These are phyloP conservation scores for Coemansia sp. DNA, from an alignment of 192 early-diverging fungal species.

Conservation along the genomic window DNA sequence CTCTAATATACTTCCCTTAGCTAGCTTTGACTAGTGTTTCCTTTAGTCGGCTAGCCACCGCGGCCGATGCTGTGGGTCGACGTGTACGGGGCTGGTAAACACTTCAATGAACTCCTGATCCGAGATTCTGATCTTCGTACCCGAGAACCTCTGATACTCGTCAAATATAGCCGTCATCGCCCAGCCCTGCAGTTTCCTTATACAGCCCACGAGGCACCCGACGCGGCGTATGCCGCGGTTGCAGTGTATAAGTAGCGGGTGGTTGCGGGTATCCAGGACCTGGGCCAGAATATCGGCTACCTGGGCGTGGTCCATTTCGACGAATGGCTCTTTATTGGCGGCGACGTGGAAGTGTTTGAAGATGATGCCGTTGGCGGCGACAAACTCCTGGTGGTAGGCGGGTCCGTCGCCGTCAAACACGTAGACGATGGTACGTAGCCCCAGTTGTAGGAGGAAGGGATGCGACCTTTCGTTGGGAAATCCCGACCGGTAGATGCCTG, in stretches of 20 bases:
- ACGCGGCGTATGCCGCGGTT: slow-evolving; percentile 93
- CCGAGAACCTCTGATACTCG: slow-evolving; percentile 94
- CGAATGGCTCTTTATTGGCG: slow-evolving; percentile 78
- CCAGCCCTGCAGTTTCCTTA: slow-evolving; percentile 94
- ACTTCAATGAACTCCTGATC: slow-evolving; percentile 86
- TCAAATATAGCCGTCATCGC: slow-evolving; percentile 96
- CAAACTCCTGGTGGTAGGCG: slow-evolving; percentile 65
- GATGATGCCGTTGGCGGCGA: slow-evolving; percentile 69
- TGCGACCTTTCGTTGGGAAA: slow-evolving; percentile 91
- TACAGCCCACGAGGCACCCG: slow-evolving; percentile 91
- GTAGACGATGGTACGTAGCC: slow-evolving; percentile 86
- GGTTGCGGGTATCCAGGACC: slow-evolving; percentile 47
- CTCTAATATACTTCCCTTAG: no score
- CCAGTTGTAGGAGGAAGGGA: slow-evolving; percentile 83
- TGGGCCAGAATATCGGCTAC: slow-evolving; percentile 35
- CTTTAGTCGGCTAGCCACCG: slow-evolving; percentile 25
- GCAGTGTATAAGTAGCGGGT: slow-evolving; percentile 85
- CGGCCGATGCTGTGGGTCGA: slow-evolving; percentile 14
- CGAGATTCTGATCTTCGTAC: slow-evolving; percentile 81
- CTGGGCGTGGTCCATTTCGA: slow-evolving; percentile 36
- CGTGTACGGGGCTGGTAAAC: slow-evolving; percentile 28
- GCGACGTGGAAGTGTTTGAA: slow-evolving; percentile 78
- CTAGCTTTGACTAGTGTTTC: no score
- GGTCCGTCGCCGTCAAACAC: slow-evolving; percentile 73
- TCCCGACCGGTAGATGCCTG: slow-evolving; percentile 92